A percentile compares a stretch with the other conserved stretches of the same genome.
Evolutionary conservation across 2,329 filamentous ascomycete species (phyloP).

Genomic region (Incumbomyces delicatus): DNA sequence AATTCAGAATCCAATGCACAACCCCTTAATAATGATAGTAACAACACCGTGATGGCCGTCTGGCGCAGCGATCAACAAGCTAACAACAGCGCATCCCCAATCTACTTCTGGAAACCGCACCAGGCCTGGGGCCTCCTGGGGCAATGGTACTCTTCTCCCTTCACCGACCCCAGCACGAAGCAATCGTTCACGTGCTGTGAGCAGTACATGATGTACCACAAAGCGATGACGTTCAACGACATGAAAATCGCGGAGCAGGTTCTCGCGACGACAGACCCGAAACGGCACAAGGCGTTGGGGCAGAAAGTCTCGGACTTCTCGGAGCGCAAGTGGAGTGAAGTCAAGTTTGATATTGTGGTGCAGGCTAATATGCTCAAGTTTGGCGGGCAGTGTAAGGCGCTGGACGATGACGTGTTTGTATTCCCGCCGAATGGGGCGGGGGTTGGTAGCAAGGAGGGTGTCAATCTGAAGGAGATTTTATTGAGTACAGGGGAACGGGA

Average conservation of each 20-base stretch:
- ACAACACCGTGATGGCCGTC: neutral
- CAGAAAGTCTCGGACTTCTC: constrained; percentile 26
- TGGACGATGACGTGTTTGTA: constrained; percentile 13
- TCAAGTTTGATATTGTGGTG: constrained; percentile 24
- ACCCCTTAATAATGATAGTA: too few species aligned
- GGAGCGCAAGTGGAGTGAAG: constrained; percentile 23
- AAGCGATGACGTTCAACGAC: constrained; percentile 26
- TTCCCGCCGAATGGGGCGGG: neutral
- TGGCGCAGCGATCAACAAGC: neutral
- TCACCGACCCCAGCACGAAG: neutral
- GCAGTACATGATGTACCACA: constrained; percentile 29
- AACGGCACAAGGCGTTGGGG: constrained; percentile 21
- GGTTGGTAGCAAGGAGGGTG: neutral
- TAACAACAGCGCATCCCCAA: neutral
- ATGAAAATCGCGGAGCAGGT: constrained; percentile 22
- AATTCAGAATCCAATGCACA: too few species aligned
- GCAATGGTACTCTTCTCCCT: constrained; percentile 2
- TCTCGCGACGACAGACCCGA: constrained; percentile 17
- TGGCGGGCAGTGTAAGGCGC: constrained; percentile 21
- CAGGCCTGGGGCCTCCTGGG: neutral
- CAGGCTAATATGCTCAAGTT: constrained; percentile 27
- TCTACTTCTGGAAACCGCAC: constrained; percentile 7
- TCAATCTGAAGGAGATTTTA: constrained; percentile 20
- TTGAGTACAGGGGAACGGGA: constrained; percentile 25
- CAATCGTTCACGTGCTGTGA: constrained; percentile 6